A percentile compares a stretch with the other conserved stretches of the same genome.
These are phyloP conservation scores for Fusarium chuoi DNA, from an alignment of 2,329 filamentous ascomycete species.

Conservation along the genomic window DNA sequence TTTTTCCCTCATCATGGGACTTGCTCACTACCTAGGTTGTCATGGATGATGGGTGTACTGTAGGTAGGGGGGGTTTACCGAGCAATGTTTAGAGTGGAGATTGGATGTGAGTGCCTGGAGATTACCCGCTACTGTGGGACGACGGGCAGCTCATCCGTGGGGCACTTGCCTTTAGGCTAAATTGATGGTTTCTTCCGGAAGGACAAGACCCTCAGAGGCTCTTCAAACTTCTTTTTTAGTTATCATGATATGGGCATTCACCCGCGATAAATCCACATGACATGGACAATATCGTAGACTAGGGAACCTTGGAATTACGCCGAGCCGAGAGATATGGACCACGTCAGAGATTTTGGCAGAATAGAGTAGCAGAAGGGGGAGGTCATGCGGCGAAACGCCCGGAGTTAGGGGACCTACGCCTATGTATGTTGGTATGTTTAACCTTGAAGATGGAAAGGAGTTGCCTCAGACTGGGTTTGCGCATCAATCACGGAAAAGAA, in stretches of 20 bases:
- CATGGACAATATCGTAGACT: constrained; percentile 14
- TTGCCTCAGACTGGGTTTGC: constrained; percentile 15
- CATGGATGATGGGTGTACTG: background rate
- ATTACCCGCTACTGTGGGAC: constrained; percentile 42
- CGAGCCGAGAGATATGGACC: constrained; percentile 23
- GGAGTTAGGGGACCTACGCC: background rate
- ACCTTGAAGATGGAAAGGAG: background rate
- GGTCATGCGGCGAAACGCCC: constrained; percentile 22
- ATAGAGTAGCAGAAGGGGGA: background rate
- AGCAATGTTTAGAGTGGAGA: constrained; percentile 16
- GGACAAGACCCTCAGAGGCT: background rate
- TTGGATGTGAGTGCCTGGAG: constrained; percentile 25
- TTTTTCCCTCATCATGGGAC: constrained; percentile 26
- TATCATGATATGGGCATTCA: constrained; percentile 33
- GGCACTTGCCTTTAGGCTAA: constrained; percentile 38
- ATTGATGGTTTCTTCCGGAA: constrained; percentile 32
- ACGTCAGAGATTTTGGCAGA: constrained; percentile 23
- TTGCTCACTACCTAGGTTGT: background rate
- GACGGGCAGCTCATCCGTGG: constrained; percentile 32
- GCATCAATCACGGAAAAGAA: constrained; percentile 41
- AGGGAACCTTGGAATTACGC: constrained; percentile 24
- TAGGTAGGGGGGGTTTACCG: constrained; percentile 8
- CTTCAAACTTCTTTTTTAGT: background rate
- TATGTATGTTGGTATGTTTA: background rate
- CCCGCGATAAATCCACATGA: constrained; percentile 23